Conservation (phyloP, 2,329 filamentous ascomycete species). For the Colletotrichum sublineola region DNA sequence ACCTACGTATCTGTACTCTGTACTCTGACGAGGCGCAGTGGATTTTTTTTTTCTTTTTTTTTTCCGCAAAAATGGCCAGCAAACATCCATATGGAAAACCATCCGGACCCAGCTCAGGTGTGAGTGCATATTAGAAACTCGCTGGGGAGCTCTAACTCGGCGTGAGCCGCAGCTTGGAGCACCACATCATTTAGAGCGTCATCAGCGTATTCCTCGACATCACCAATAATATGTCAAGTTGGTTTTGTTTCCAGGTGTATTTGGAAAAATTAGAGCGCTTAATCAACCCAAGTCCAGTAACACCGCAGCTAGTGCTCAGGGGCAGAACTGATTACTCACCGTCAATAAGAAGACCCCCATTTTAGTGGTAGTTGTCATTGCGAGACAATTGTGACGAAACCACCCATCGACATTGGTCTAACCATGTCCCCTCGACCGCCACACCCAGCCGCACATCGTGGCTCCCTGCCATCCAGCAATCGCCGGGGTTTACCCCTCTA, state of each 20-base stretch:
- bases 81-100: slow-evolving; percentile 1
- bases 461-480: slow-evolving; percentile 9
- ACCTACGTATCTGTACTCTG: slow-evolving; percentile 1
- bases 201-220: slow-evolving; percentile 2
- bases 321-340: neutral
- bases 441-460: slow-evolving; percentile 26
- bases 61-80: neutral
- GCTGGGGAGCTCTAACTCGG: slow-evolving; percentile 13
- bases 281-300: neutral
- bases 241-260: neutral
- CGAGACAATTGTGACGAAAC: slow-evolving; percentile 22
- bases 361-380: slow-evolving; percentile 17
- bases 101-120: slow-evolving; percentile 13
- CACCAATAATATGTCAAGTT: neutral
- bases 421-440: neutral
- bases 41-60: neutral
- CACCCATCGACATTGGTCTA: slow-evolving; percentile 1
- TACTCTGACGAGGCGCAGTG: slow-evolving; percentile 4
- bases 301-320: slow-evolving; percentile 1
- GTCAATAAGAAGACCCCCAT: neutral
- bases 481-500: slow-evolving; percentile 29
- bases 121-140: slow-evolving; percentile 29
- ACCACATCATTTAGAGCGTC: slow-evolving; percentile 7
- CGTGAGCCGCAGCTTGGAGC: slow-evolving; percentile 17
- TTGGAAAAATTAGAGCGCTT: no score